phyloP scores from a whole-genome alignment of 345 rosid species.

The Eucalyptus regnans region DNA sequence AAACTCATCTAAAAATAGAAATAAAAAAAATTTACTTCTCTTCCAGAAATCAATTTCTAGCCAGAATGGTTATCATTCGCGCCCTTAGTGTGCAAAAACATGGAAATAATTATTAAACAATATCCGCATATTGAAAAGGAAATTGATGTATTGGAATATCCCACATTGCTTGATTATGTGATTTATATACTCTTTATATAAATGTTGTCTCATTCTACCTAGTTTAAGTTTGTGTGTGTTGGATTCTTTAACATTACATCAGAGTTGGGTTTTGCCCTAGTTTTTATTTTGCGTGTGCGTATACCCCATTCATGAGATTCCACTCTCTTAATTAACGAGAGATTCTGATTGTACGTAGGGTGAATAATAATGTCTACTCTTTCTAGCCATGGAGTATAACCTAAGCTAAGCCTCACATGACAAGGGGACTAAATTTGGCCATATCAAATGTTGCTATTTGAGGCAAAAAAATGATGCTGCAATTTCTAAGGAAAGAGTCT shows the following conservation, averaged over 20 bases:
- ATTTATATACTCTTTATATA: no score
- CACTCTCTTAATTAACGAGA: neutral
- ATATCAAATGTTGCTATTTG: neutral
- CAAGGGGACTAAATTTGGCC: neutral
- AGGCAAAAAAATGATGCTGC: neutral
- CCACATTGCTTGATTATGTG: no score
- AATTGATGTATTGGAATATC: neutral
- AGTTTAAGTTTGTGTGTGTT: no score
- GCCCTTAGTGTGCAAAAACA: neutral
- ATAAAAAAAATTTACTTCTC: no score
- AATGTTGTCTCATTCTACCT: neutral
- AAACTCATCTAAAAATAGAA: no score
- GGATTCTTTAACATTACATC: no score
- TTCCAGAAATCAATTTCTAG: no score
- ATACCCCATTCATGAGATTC: neutral
- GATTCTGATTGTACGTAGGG: neutral
- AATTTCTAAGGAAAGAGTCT: neutral
- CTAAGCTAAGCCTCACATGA: neutral
- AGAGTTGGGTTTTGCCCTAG: no score
- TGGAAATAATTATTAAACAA: neutral
- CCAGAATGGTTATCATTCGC: no score
- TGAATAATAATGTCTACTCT: neutral
- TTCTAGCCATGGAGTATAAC: neutral
- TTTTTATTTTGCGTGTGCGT: no score
- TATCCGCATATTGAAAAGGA: neutral